Evolutionary conservation across 2,329 filamentous ascomycete genomes (phyloP).

Genomic region (Apiospora arundinis): DNA sequence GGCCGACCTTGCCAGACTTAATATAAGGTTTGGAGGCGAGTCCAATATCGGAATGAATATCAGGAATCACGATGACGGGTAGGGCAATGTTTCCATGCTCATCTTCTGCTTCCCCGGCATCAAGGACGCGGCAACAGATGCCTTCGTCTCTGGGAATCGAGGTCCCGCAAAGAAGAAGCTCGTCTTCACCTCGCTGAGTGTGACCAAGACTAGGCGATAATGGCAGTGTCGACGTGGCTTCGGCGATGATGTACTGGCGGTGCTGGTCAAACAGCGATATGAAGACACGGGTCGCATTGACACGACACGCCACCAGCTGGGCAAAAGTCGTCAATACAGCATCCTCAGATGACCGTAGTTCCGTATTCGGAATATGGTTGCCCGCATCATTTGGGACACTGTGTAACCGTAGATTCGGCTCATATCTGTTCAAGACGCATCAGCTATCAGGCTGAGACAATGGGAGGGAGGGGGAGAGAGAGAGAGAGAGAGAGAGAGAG

Average conservation of each 20-base stretch:
- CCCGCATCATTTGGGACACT: background rate
- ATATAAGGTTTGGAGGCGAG: conserved; percentile 37
- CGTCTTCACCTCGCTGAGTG: conserved; percentile 4
- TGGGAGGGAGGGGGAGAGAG: too few relatives aligned
- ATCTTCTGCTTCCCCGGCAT: background rate
- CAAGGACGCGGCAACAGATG: conserved; percentile 40
- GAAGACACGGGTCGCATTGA: conserved; percentile 48
- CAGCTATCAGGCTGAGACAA: background rate
- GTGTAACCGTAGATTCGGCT: background rate
- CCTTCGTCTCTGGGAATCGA: conserved; percentile 38
- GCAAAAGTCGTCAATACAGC: conserved; percentile 54
- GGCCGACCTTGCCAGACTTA: background rate
- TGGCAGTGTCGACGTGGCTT: conserved; percentile 47
- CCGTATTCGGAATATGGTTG: background rate
- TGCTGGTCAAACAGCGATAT: conserved; percentile 59
- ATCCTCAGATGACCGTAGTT: background rate
- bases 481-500: too few relatives aligned
- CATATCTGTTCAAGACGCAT: conserved; percentile 2
- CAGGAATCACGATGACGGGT: conserved; percentile 42
- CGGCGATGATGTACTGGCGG: conserved; percentile 57
- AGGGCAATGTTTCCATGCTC: conserved; percentile 26
- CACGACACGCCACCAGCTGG: conserved; percentile 52
- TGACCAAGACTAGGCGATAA: conserved; percentile 41
- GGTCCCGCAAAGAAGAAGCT: conserved; percentile 35
- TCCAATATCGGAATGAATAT: conserved; percentile 40